phyloP scores from a whole-genome alignment of 345 rosid genomes.

The Luvunga scandens region DNA sequence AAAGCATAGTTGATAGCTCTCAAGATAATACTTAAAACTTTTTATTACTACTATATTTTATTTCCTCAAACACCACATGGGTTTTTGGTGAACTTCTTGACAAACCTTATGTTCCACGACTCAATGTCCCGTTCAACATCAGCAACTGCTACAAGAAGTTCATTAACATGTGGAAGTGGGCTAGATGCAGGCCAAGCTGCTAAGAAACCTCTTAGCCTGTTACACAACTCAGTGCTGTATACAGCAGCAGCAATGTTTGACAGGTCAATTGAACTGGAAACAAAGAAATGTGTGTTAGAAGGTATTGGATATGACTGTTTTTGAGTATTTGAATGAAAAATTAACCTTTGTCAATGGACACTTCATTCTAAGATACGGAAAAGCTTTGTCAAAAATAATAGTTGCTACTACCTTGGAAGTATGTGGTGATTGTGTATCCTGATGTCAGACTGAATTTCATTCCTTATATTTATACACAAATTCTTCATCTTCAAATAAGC shows the following conservation, averaged over 20 bases:
- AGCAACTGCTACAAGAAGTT: constrained; percentile 77
- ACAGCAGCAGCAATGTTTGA: constrained; percentile 78
- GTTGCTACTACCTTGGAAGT: constrained; percentile 66
- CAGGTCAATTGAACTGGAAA: constrained; percentile 83
- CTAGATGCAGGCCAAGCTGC: constrained; percentile 90
- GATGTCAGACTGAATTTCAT: constrained; percentile 76
- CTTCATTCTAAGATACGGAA: background rate
- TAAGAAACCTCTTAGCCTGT: constrained; percentile 70
- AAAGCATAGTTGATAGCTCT: constrained; percentile 5
- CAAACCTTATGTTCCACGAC: constrained; percentile 83
- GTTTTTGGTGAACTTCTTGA: constrained; percentile 12
- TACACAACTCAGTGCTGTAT: constrained; percentile 72
- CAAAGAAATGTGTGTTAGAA: constrained; percentile 16
- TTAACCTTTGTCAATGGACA: background rate
- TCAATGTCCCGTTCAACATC: constrained; percentile 84
- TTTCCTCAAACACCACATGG: background rate
- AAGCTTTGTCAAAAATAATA: background rate
- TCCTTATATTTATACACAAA: constrained; percentile 57
- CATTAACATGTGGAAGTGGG: constrained; percentile 78
- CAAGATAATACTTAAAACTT: background rate
- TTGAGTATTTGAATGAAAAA: background rate
- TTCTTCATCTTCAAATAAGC: constrained; percentile 86
- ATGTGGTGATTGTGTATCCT: constrained; percentile 84
- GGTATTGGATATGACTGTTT: background rate
- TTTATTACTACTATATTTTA: too few relatives aligned